Percentiles rank a stretch among this genome's conserved stretches.
Evolutionary conservation across 495 filamentous ascomycete species (phyloP).

Genomic region (Trichoderma asperelloides): DNA sequence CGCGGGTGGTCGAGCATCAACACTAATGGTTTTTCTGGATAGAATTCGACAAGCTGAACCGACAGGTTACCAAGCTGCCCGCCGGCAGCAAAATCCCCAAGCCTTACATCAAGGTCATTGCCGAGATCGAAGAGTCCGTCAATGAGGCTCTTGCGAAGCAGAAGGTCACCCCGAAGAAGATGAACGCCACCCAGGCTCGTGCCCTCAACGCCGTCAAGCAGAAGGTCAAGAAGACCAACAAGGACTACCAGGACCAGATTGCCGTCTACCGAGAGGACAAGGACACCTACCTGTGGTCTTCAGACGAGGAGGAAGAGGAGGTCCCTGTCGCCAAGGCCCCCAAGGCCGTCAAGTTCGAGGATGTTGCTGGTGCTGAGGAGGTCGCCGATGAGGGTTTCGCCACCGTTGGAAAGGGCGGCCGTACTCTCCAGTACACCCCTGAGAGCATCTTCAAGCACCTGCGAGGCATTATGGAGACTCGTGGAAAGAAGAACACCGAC

Average conservation of each 20-base stretch:
- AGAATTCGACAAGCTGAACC: conserved; percentile 98
- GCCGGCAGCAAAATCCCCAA: conserved; percentile 66
- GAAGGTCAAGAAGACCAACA: conserved; percentile 95
- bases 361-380: conserved; percentile 30
- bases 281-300: conserved; percentile 78
- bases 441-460: conserved; percentile 98
- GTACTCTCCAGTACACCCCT: conserved; percentile 78
- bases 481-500: conserved; percentile 98
- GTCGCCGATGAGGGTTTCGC: conserved; percentile 78
- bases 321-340: conserved; percentile 35
- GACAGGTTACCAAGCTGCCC: conserved; percentile 73
- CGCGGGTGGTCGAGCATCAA: not conserved
- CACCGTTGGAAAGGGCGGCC: conserved; percentile 78
- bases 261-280: conserved; percentile 79
- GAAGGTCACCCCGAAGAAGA: conserved; percentile 94
- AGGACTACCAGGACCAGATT: conserved; percentile 80
- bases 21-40: conserved; percentile 16
- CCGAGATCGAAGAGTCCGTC: conserved; percentile 92
- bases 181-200: conserved; percentile 92
- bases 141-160: conserved; percentile 89
- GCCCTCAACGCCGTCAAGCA: conserved; percentile 95
- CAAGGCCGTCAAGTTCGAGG: conserved; percentile 35
- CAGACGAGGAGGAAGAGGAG: conserved; percentile 57
- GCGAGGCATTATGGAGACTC: conserved; percentile 81
- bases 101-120: conserved; percentile 82